Evolutionary conservation across 768 basidiomycete species (phyloP), one percentile per base, ranked within the genome.

Genomic region (Lenzites betulinus): DNA sequence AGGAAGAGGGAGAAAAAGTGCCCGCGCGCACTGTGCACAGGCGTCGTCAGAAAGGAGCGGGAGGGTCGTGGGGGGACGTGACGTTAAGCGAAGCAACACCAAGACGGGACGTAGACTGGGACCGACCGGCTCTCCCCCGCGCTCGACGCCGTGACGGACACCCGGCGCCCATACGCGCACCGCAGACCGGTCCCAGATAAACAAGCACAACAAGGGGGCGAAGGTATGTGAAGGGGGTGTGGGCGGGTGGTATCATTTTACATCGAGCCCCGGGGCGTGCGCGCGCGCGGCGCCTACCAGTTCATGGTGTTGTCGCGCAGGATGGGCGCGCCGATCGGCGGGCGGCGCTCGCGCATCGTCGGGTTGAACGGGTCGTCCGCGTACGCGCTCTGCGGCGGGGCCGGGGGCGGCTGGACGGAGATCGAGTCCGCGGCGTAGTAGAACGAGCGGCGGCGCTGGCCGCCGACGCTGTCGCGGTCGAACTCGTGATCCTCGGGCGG

Each of bases 371-470:
- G 70, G 13, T 72, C 72, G 44, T 79, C 64, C 35, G 58, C 16
- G 20, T 22, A 20, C 23, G 44, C 22, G 20, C 12, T 13, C 44
- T 46, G 44, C 44, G 20, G 44, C 8, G 18, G 5, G 22, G 23
- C 22, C 20, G 41, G 51, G 35, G 58, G 54, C 8, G 22, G 57
- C 33, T 75, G 72, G 70, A 72, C 85, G 15, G 86, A 86, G 41
- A 94, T 72, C 63, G 86, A 88, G 70, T 94, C 92, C 75, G 93
- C 92, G 3, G 92, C 92, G 69, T 84, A 94, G 74, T 93, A 94
- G 78, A 93, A 94, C 63, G 88, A 90, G 59, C 90, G 71, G 54
- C 92, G 77, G 58, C 91, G 78, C 71, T 84, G 83, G 7, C 83
- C 90, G 22, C 89, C 90, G 1, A 91, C 74, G 55, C 83, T 86